Evolutionary conservation across 257 asterid genomes (phyloP).

Genomic region (Nicotiana tabacum): DNA sequence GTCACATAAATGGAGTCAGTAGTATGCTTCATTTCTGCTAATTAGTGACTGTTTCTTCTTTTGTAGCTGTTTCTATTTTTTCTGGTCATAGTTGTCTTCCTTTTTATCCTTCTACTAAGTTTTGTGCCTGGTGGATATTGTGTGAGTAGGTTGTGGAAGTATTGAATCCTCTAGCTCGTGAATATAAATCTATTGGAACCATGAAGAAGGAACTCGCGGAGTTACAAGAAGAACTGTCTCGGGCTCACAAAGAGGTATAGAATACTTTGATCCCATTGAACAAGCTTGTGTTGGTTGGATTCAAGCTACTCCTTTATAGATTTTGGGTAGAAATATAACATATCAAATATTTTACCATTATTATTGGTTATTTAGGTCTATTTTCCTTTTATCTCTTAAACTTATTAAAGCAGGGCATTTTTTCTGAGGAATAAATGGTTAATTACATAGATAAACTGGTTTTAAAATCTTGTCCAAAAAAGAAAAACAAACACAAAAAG

Average conservation of each 20-base stretch:
- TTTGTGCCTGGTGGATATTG: not conserved
- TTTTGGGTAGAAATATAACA: not conserved
- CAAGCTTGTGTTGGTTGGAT: not conserved
- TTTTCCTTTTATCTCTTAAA: not conserved
- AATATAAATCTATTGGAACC: conserved; percentile 87
- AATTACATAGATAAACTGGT: not conserved
- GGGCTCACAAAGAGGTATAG: conserved; percentile 80
- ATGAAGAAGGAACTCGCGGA: conserved; percentile 82
- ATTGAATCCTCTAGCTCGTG: conserved; percentile 93
- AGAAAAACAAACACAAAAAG: not conserved
- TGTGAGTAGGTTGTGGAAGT: conserved; percentile 74
- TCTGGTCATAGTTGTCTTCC: not conserved
- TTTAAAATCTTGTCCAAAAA: not conserved
- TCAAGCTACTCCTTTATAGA: not conserved
- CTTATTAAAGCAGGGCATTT: not conserved
- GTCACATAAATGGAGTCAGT: too few relatives aligned
- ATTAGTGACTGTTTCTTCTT: not conserved
- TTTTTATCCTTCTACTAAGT: not conserved
- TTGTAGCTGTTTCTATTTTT: not conserved
- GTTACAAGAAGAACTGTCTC: conserved; percentile 67
- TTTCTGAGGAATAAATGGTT: not conserved
- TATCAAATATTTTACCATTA: not conserved
- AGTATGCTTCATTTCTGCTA: not conserved
- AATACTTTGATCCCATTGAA: not conserved
- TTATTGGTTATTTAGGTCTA: not conserved